These are phyloP conservation scores for Waltergamsia citrina DNA, from an alignment of 2,329 filamentous ascomycete genomes.

Conservation along the genomic window DNA sequence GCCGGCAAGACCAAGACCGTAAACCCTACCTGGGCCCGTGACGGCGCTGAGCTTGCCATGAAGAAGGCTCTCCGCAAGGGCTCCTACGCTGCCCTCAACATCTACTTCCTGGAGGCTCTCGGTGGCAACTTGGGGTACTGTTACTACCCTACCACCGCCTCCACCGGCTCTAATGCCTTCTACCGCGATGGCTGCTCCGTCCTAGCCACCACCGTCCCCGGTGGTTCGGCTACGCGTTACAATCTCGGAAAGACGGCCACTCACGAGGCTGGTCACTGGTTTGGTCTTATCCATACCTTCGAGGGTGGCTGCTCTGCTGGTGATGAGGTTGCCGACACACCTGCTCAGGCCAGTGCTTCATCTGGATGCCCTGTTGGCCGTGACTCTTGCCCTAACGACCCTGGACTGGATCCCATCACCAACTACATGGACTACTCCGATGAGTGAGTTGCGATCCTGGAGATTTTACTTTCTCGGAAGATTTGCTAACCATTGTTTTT, in stretches of 20 bases:
- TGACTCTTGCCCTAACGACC: conserved; percentile 20
- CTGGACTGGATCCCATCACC: conserved; percentile 23
- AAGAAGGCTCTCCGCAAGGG: conserved; percentile 33
- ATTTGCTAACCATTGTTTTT: conserved; percentile 11
- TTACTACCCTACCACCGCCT: conserved; percentile 30
- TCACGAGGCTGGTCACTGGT: conserved; percentile 39
- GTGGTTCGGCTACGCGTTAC: conserved; percentile 14
- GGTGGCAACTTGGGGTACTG: conserved; percentile 31
- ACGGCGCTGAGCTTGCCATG: conserved; percentile 26
- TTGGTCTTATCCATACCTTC: conserved; percentile 38
- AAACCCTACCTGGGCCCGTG: conserved; percentile 16
- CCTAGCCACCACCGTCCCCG: conserved; percentile 24
- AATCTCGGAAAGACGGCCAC: conserved; percentile 19
- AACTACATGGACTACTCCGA: conserved; percentile 31
- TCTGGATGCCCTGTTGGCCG: conserved; percentile 25
- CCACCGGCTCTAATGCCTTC: conserved; percentile 19
- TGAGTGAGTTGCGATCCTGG: conserved; percentile 28
- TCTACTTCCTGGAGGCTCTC: conserved; percentile 28
- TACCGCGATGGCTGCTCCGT: conserved; percentile 28
- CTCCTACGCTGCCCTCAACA: conserved; percentile 30
- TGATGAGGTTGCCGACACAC: conserved; percentile 30
- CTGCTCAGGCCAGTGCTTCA: conserved; percentile 20
- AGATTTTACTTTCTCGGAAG: too few relatives aligned
- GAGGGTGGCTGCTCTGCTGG: conserved; percentile 27
- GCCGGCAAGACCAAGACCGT: conserved; percentile 17